Percentiles rank a stretch among this genome's conserved stretches.
These are phyloP conservation scores for Trichoderma breve DNA, from an alignment of 2,329 filamentous ascomycete genomes.

Conservation along the genomic window DNA sequence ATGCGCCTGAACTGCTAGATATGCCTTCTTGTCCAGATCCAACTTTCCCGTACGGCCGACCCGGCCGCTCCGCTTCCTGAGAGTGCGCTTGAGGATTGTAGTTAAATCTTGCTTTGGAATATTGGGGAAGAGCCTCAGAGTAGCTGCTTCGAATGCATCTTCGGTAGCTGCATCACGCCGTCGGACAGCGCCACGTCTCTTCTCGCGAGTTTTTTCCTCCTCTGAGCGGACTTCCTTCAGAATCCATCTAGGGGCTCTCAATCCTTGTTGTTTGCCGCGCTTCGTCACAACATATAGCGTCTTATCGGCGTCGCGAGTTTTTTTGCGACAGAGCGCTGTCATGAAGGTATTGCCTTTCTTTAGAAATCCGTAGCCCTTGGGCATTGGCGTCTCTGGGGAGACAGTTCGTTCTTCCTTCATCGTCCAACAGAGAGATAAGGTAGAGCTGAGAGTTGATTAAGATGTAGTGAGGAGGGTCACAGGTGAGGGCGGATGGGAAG, in stretches of 20 bases:
- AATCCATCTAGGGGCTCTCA: conserved; percentile 40
- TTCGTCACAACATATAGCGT: conserved; percentile 39
- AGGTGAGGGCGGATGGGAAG: neutral
- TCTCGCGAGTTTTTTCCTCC: conserved; percentile 32
- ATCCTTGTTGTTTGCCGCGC: conserved; percentile 31
- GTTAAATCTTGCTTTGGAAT: conserved; percentile 38
- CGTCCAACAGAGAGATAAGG: neutral
- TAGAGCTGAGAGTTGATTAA: neutral
- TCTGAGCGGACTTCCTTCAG: conserved; percentile 29
- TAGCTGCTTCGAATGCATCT: conserved; percentile 33
- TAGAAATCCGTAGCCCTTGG: conserved; percentile 42
- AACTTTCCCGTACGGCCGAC: conserved; percentile 46
- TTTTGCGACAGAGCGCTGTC: conserved; percentile 40
- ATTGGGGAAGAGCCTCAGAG: conserved; percentile 40
- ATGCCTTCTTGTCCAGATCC: conserved; percentile 38
- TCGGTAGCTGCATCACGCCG: conserved; percentile 36
- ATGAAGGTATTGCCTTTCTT: conserved; percentile 43
- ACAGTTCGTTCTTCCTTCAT: conserved; percentile 27
- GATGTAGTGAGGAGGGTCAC: neutral
- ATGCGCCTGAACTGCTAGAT: conserved; percentile 49
- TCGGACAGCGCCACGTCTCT: conserved; percentile 34
- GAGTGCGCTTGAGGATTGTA: conserved; percentile 40
- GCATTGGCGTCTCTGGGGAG: conserved; percentile 32
- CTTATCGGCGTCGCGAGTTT: conserved; percentile 33
- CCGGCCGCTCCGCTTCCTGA: conserved; percentile 45